Conservation (phyloP, 441 rosid species). For the Daphne laureola region DNA sequence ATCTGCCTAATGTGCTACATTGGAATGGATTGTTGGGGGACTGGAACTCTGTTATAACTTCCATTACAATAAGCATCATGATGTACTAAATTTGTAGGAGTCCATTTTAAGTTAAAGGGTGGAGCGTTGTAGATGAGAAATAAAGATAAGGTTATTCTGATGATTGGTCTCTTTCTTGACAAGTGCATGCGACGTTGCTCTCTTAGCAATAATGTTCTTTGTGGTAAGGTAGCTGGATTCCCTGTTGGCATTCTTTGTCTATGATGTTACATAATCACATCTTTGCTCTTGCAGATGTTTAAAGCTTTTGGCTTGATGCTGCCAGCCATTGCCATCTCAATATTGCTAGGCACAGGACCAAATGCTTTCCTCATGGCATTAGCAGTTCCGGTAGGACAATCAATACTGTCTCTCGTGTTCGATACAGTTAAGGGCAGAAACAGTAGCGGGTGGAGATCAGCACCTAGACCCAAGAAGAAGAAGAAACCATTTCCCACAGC, state of each 20-base stretch:
- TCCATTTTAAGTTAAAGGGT: too few species aligned
- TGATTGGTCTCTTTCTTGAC: not conserved
- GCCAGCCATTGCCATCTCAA: slow-evolving; percentile 61
- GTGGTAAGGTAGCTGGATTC: not conserved
- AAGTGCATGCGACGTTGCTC: too few species aligned
- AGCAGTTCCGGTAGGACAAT: slow-evolving; percentile 77
- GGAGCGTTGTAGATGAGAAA: too few species aligned
- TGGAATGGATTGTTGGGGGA: too few species aligned
- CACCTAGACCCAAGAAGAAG: slow-evolving; percentile 27
- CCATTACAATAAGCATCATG: too few species aligned
- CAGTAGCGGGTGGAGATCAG: slow-evolving; percentile 25
- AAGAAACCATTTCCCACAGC: slow-evolving; percentile 38
- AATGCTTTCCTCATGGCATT: slow-evolving; percentile 78
- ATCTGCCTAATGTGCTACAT: too few species aligned
- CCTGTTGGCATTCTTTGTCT: slow-evolving; percentile 1
- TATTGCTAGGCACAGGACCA: slow-evolving; percentile 65
- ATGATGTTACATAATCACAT: not conserved
- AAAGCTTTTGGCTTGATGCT: slow-evolving; percentile 75
- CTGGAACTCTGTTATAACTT: too few species aligned
- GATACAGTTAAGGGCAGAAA: slow-evolving; percentile 46
- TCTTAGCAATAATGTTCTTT: not conserved
- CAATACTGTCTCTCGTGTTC: slow-evolving; percentile 47
- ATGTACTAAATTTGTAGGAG: too few species aligned
- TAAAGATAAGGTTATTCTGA: not conserved
- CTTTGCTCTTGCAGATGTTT: slow-evolving; percentile 32